phyloP scores from a whole-genome alignment of 2,329 filamentous ascomycete species.

The Cryphonectria naterciae region DNA sequence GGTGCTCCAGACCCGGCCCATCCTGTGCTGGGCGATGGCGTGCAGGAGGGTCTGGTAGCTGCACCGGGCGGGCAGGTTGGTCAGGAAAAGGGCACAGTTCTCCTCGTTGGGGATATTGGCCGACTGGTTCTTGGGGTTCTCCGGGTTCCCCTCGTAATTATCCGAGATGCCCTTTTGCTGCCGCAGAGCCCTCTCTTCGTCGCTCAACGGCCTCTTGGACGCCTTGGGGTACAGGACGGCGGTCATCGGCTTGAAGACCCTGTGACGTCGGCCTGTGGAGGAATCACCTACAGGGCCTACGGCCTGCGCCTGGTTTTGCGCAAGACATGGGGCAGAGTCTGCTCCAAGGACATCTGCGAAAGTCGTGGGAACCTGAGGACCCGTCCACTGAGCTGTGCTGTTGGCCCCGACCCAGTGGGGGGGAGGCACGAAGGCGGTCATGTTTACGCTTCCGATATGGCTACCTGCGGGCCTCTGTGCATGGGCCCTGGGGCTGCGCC shows the following conservation, averaged over 20 bases:
- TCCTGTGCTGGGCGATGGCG: not conserved
- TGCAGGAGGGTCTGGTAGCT: constrained; percentile 6
- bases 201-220: not conserved
- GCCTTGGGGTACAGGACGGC: constrained; percentile 5
- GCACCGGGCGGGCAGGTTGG: constrained; percentile 13
- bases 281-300: not conserved
- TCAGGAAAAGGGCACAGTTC: constrained; percentile 27
- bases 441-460: not conserved
- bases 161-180: constrained; percentile 14
- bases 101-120: constrained; percentile 18
- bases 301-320: not conserved
- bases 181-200: not conserved
- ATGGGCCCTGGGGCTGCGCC: constrained; percentile 4
- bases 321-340: not conserved
- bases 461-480: too few species aligned
- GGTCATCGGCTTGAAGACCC: constrained; percentile 20
- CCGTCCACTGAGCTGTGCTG: not conserved
- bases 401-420: not conserved
- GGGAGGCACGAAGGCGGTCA: not conserved
- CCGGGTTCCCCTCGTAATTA: constrained; percentile 18
- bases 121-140: constrained; percentile 25
- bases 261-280: not conserved
- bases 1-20: constrained; percentile 17
- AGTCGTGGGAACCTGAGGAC: not conserved
- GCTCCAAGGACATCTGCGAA: not conserved